Percentiles rank a stretch among this genome's conserved stretches.
Evolutionary conservation across 768 basidiomycete genomes (phyloP).

Genomic region (Mycena metata): DNA sequence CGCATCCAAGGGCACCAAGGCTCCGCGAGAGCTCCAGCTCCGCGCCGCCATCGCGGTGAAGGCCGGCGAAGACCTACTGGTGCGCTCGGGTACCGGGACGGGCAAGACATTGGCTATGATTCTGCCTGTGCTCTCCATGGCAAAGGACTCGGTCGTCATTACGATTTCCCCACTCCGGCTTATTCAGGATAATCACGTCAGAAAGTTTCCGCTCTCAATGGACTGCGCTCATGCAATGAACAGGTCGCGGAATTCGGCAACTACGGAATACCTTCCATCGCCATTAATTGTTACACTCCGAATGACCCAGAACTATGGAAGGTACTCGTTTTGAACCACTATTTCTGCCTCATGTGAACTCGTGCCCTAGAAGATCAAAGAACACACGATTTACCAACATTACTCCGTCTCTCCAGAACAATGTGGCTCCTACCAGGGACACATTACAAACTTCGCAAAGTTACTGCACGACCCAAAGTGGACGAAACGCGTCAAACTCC

Average conservation of each 20-base stretch:
- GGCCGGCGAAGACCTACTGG: not conserved
- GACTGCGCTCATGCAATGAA: not conserved
- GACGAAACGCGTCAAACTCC: conserved; percentile 10
- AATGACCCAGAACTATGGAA: not conserved
- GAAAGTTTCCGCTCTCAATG: not conserved
- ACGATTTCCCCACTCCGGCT: conserved; percentile 40
- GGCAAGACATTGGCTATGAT: conserved; percentile 45
- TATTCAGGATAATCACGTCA: conserved; percentile 35
- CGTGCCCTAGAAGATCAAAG: not conserved
- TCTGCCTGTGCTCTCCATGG: conserved; percentile 32
- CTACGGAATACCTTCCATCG: conserved; percentile 39
- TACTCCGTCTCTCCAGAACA: conserved; percentile 32
- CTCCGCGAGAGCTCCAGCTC: not conserved
- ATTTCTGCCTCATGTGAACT: no score
- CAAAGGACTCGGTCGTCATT: conserved; percentile 30
- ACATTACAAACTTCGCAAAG: conserved; percentile 22
- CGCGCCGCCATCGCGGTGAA: not conserved
- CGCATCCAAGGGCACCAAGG: not conserved
- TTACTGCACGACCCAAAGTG: conserved; percentile 3
- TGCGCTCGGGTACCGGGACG: conserved; percentile 43
- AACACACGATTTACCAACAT: not conserved
- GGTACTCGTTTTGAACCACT: no score
- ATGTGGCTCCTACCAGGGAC: conserved; percentile 35
- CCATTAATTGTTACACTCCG: conserved; percentile 42
- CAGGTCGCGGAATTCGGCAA: conserved; percentile 37